phyloP scores from a whole-genome alignment of 306 rosid species.

The Crotalaria pallida region DNA sequence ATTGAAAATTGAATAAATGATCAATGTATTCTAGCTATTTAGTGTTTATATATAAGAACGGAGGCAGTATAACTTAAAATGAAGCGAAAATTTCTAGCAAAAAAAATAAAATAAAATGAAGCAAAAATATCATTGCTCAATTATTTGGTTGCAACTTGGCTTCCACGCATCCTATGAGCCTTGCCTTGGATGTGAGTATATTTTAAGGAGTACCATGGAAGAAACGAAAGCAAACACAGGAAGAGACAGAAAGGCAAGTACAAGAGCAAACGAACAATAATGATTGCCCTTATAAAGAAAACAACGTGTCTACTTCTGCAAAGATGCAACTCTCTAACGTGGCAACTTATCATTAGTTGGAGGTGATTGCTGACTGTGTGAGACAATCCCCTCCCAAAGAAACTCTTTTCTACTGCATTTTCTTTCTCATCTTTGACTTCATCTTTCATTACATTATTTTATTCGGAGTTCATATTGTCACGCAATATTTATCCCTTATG shows the following conservation, averaged over 20 bases:
- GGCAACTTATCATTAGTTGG: background rate
- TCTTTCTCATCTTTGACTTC: background rate
- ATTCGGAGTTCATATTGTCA: too few species aligned
- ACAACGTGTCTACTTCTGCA: background rate
- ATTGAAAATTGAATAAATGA: too few species aligned
- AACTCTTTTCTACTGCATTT: background rate
- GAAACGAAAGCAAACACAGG: background rate
- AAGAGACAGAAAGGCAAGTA: background rate
- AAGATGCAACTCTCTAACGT: background rate
- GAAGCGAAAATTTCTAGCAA: too few species aligned
- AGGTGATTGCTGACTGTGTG: slow-evolving; percentile 6
- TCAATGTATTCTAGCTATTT: too few species aligned
- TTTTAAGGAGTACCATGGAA: background rate
- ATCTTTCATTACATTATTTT: background rate
- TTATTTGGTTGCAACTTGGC: background rate
- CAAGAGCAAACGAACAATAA: background rate
- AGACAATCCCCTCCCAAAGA: background rate
- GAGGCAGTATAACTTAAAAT: too few species aligned
- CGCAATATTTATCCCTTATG: too few species aligned
- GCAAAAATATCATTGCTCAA: too few species aligned
- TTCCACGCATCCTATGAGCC: background rate
- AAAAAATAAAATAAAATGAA: too few species aligned
- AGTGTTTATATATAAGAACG: too few species aligned
- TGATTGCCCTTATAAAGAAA: background rate
- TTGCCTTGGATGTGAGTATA: background rate